These are phyloP conservation scores for Exserohilum rostratum DNA, from an alignment of 2,329 filamentous ascomycete species.

Conservation along the genomic window DNA sequence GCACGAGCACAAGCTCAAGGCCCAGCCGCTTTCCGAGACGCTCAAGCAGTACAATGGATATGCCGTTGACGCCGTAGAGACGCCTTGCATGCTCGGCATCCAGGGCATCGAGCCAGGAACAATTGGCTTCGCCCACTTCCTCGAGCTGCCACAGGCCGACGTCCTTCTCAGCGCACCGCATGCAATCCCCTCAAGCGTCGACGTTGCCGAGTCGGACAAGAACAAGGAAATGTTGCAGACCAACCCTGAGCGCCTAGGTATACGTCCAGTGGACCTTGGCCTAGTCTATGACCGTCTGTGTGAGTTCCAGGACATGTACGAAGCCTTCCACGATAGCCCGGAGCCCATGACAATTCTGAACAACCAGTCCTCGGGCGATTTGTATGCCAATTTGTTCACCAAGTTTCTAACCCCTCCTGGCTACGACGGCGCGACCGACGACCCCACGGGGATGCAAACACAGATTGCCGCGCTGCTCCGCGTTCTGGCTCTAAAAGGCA, in stretches of 20 bases:
- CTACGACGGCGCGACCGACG: slow-evolving; percentile 53
- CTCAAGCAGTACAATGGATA: slow-evolving; percentile 35
- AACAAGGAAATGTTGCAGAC: slow-evolving; percentile 53
- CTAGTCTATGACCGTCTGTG: slow-evolving; percentile 45
- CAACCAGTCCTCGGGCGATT: slow-evolving; percentile 59
- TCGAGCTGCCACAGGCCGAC: slow-evolving; percentile 70
- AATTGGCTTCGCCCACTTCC: slow-evolving; percentile 70
- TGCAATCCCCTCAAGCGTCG: slow-evolving; percentile 49
- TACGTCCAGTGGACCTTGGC: slow-evolving; percentile 41
- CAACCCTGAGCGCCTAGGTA: slow-evolving; percentile 47
- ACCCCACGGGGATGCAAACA: slow-evolving; percentile 67
- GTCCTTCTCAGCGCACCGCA: slow-evolving; percentile 63
- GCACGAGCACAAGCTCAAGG: slow-evolving; percentile 24
- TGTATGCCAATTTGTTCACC: slow-evolving; percentile 52
- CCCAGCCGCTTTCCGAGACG: slow-evolving; percentile 19
- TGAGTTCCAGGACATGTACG: slow-evolving; percentile 60
- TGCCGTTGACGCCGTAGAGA: slow-evolving; percentile 53
- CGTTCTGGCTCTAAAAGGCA: slow-evolving; percentile 67
- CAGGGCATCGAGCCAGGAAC: slow-evolving; percentile 74
- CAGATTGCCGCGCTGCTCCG: slow-evolving; percentile 73
- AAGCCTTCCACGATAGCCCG: slow-evolving; percentile 59
- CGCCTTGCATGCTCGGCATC: slow-evolving; percentile 75
- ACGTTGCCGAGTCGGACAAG: slow-evolving; percentile 42
- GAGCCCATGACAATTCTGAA: slow-evolving; percentile 59
- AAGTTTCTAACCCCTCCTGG: slow-evolving; percentile 51